Base-by-base conservation (phyloP, 1,284 basidiomycete species). In the Cutaneotrichosporon sp. region DNA sequence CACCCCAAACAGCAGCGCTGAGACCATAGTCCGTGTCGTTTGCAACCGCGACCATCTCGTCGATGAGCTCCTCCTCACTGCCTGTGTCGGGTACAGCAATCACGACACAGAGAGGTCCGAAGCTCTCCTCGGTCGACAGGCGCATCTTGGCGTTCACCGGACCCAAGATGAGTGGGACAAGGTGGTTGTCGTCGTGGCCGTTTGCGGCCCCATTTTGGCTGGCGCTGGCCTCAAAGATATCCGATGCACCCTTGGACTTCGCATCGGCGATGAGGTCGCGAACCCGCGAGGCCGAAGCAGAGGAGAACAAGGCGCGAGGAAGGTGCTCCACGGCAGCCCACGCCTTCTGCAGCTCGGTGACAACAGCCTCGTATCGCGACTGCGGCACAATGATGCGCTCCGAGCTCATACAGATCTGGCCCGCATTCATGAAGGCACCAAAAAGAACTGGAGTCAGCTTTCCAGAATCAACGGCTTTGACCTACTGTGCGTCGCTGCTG, bases 391-490 rank as follows among this genome's bases (percentile, higher is more conserved):
- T 79, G 30, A 86, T 78, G 23, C 84, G 81, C 63, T 85, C 83
- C 2, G 83, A 81, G 1, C 83, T 82, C 83, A 86, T 85, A 75
- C 85, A 86, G 46, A 86, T 77, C 74, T 86, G 78, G 2, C 84
- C 84, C 4, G 81, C 83, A 69, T 84, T 80, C 22, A 81, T 61
- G 62, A 85, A 78, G 1, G 81, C 80, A 10, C 82, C 83, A 39
- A 76, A 80, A n/a, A 81, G 75, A 60, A 85, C 80, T 41, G 75
- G 72, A 37, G 13, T 36, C 8, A 17, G 13, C n/a, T 14, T 15
- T 12, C 26, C 26, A 30, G 7, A 10, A 30, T 20, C 34, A 12
- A 4, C 23, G 23, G 4, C n/a, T 22, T n/a, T 2, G 1, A 38
- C 51, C 58, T 43, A 62, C 60, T 56, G 51, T 68, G 59, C 17